Percentiles rank a stretch among this genome's conserved stretches.
These are phyloP conservation scores for Beauveria brongniartii DNA, from an alignment of 2,329 filamentous ascomycete species.

Conservation along the genomic window DNA sequence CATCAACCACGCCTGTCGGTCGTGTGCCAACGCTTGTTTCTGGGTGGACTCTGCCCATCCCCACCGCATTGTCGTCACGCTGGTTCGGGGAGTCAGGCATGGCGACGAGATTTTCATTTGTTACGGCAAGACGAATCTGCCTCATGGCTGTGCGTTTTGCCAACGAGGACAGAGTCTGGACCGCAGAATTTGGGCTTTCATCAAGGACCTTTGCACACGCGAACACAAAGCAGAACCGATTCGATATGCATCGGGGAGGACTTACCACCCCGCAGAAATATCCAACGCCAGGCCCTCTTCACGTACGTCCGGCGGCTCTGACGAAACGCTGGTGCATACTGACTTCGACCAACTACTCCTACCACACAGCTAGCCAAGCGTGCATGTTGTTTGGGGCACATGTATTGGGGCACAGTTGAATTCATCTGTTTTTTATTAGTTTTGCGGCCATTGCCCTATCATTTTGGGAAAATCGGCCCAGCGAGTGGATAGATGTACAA, in stretches of 20 bases:
- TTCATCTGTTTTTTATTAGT: constrained; percentile 14
- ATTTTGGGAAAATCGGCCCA: not conserved
- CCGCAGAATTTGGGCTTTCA: not conserved
- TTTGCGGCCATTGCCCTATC: constrained; percentile 11
- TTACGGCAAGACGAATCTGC: constrained; percentile 23
- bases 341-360: not conserved
- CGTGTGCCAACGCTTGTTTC: constrained; percentile 21
- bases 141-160: constrained; percentile 21
- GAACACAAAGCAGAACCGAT: not conserved
- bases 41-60: constrained; percentile 10
- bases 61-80: constrained; percentile 16
- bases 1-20: constrained; percentile 27
- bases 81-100: constrained; percentile 14
- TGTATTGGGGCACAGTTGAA: constrained; percentile 2
- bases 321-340: not conserved
- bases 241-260: not conserved
- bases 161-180: not conserved
- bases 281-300: not conserved
- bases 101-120: constrained; percentile 30
- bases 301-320: too few species aligned
- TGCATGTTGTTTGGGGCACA: not conserved
- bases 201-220: not conserved
- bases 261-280: not conserved
- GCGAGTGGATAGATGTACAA: constrained; percentile 2
- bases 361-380: not conserved